phyloP scores from a whole-genome alignment of 305 asterid species.

The Fraxinus latifolia region DNA sequence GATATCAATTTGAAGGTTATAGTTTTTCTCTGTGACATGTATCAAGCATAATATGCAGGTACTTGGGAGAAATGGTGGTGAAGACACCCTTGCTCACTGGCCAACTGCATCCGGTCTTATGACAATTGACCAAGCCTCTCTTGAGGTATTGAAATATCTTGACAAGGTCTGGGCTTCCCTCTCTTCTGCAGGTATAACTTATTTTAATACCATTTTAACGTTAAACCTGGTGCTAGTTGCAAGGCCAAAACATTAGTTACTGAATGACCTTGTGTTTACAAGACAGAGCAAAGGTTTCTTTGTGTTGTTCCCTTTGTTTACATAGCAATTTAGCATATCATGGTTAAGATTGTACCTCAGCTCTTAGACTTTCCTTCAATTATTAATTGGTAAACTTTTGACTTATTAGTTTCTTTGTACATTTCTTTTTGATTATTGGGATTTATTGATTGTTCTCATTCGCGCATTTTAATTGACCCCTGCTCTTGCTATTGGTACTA shows the following conservation, averaged over 20 bases:
- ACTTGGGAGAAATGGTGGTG: constrained; percentile 82
- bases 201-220: constrained; percentile 18
- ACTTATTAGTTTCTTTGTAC: neutral
- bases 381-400: neutral
- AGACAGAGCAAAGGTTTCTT: neutral
- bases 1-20: constrained; percentile 20
- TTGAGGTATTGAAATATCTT: constrained; percentile 73
- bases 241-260: neutral
- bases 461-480: neutral
- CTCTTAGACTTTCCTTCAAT: neutral
- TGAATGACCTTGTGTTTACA: neutral
- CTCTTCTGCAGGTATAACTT: constrained; percentile 66
- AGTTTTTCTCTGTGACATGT: constrained; percentile 20
- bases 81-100: constrained; percentile 96
- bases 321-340: neutral
- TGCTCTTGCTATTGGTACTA: neutral
- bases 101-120: constrained; percentile 70
- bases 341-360: neutral
- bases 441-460: neutral
- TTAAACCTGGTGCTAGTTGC: constrained; percentile 16
- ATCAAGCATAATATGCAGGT: constrained; percentile 39
- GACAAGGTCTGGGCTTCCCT: constrained; percentile 69
- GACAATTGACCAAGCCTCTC: constrained; percentile 85
- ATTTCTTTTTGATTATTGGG: neutral
- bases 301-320: neutral